phyloP scores from a whole-genome alignment of 2,329 filamentous ascomycete species.

The Hortaea werneckii region DNA sequence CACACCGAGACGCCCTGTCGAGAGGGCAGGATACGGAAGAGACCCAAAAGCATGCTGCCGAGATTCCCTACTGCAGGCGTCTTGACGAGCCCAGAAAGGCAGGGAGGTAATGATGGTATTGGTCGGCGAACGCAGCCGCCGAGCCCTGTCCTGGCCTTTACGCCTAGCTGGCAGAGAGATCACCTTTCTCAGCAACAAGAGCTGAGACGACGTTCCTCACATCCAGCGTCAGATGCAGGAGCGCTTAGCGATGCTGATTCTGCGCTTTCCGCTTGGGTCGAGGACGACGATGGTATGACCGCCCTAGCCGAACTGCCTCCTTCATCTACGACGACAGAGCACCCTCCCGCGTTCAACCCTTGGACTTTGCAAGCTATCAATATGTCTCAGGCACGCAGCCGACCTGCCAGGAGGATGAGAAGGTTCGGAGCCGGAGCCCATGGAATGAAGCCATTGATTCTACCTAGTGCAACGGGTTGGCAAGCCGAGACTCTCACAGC shows the following conservation, averaged over 20 bases:
- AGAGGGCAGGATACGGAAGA: slow-evolving; percentile 13
- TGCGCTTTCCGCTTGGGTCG: background rate
- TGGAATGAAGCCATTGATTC: slow-evolving; percentile 24
- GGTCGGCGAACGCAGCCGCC: no score
- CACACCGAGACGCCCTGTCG: slow-evolving; percentile 18
- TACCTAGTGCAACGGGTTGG: slow-evolving; percentile 23
- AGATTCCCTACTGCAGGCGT: slow-evolving; percentile 25
- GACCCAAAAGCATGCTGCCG: slow-evolving; percentile 26
- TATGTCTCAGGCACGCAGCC: background rate
- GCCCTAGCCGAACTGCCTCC: slow-evolving; percentile 1
- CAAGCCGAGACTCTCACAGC: slow-evolving; percentile 11
- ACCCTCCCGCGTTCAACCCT: slow-evolving; percentile 6
- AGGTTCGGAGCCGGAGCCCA: slow-evolving; percentile 26
- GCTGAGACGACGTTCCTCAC: no score
- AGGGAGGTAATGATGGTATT: no score
- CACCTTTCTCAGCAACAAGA: no score
- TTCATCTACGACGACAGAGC: background rate
- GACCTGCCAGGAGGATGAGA: slow-evolving; percentile 23
- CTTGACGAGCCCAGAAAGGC: slow-evolving; percentile 17
- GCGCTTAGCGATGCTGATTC: no score
- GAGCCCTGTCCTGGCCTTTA: no score
- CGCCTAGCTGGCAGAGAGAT: no score
- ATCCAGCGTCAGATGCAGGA: no score
- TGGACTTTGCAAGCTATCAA: slow-evolving; percentile 7
- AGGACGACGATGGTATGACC: slow-evolving; percentile 9